Base-by-base conservation (phyloP, 805 yeast genomes). In the Cyberlindnera xylosilytica region DNA sequence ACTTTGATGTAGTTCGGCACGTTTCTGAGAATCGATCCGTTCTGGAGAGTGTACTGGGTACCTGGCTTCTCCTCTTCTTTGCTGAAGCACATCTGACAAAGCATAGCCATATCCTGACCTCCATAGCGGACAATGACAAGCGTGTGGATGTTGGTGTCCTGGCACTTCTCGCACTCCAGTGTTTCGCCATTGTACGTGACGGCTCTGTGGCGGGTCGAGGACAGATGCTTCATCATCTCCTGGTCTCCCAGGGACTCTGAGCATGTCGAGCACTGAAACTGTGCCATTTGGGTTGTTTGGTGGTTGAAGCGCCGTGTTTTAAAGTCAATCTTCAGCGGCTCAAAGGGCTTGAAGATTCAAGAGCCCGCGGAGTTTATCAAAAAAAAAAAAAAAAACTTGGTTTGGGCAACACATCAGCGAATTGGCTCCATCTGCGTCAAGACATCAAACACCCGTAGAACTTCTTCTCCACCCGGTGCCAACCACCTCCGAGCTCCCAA, bases 101-200 rank as follows among this genome's bases (percentile, higher is more conserved):
- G 56, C 45, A 77, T 57, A 0, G 70, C 58, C 70, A 79, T 72
- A 51, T 77, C 82, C 15, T 73, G 68, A 22, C 80, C 76, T 2
- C 80, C 83, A 54, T 68, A 74, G 29, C 83, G 57, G 7, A 74
- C 63, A 34, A 79, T 64, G 38, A 64, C 69, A 41, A 79, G 61
- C 51, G 71, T 73, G 57, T 78, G 82, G 36, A 79, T 67, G 50
- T 77, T 79, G 29, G 67, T 50, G 51, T 77, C 76, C 17, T 66
- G 66, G 57, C 85, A 79, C 32, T 72, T 76, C 53, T 77, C 83
- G 57, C 85, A 79, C 48, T 66, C 68, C 3, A 79, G 56, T 9
- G 58, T 60, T 50, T 77, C 81, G 0, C 53, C 41, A 6, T 53
- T 57, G 47, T 65, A 65, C 23, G 50, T 42, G 6, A 77, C 69